Evolutionary conservation across 2,329 filamentous ascomycete genomes (phyloP).

Genomic region (Epichloe elymi): DNA sequence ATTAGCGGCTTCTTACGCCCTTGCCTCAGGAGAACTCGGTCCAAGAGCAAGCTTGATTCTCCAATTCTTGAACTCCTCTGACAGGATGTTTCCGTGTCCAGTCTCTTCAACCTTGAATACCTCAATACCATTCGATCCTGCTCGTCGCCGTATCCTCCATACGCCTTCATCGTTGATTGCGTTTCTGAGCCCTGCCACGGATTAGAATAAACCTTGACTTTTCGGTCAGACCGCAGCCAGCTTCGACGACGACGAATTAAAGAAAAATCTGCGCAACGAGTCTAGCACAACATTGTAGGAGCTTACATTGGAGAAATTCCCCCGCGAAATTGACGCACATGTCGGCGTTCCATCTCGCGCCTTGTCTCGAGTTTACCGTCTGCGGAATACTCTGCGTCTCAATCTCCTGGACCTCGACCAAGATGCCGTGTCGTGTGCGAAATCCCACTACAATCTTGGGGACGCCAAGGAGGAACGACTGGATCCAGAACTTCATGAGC

Average conservation of each 20-base stretch:
- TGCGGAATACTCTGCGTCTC: conserved; percentile 68
- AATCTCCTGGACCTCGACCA: conserved; percentile 63
- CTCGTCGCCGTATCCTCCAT: conserved; percentile 62
- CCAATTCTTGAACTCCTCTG: conserved; percentile 67
- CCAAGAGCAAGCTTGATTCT: conserved; percentile 39
- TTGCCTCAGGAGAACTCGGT: conserved; percentile 7
- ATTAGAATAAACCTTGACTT: background rate
- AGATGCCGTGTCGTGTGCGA: conserved; percentile 56
- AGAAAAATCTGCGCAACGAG: background rate
- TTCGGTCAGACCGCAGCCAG: background rate
- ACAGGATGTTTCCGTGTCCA: conserved; percentile 65
- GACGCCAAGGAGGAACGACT: conserved; percentile 87
- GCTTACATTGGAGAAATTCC: conserved; percentile 62
- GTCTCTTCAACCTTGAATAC: conserved; percentile 60
- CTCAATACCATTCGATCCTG: conserved; percentile 53
- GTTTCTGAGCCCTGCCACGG: conserved; percentile 43
- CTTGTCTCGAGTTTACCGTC: conserved; percentile 53
- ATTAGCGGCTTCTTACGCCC: background rate
- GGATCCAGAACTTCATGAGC: conserved; percentile 90
- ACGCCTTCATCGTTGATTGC: conserved; percentile 58
- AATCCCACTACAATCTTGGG: conserved; percentile 88
- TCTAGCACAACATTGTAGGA: background rate
- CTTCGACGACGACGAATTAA: background rate
- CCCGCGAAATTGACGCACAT: conserved; percentile 82
- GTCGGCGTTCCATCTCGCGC: conserved; percentile 76